Percentiles rank a stretch among this genome's conserved stretches.
Evolutionary conservation across 306 rosid genomes (phyloP).

Genomic region (Hylodesmum podocarpum): DNA sequence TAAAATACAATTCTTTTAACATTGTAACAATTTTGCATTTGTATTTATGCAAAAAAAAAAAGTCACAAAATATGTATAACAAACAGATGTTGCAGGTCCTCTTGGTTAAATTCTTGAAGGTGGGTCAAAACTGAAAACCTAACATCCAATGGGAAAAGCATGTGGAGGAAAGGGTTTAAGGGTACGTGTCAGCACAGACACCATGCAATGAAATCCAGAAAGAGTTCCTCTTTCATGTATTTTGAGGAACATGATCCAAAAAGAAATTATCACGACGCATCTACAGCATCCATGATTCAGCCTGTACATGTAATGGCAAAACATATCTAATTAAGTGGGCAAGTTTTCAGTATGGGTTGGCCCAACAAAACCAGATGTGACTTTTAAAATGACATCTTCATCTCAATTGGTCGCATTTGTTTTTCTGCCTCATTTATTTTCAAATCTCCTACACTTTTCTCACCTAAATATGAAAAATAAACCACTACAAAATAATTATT

Average conservation of each 20-base stretch:
- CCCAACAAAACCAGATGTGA: slow-evolving; percentile 7
- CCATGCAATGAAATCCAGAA: slow-evolving; percentile 5
- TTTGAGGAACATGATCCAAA: too few relatives aligned
- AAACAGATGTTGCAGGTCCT: too few relatives aligned
- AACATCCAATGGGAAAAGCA: slow-evolving; percentile 28
- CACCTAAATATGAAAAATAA: not conserved
- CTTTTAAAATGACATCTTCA: not conserved
- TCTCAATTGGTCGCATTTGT: not conserved
- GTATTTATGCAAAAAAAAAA: not conserved
- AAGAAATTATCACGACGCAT: not conserved
- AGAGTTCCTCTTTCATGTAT: slow-evolving; percentile 1
- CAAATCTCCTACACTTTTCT: not conserved
- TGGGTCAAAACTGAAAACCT: slow-evolving; percentile 12
- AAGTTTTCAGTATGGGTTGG: not conserved
- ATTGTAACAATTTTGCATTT: not conserved
- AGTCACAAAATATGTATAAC: too few relatives aligned
- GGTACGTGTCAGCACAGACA: slow-evolving; percentile 27
- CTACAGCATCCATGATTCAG: not conserved
- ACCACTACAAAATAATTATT: not conserved
- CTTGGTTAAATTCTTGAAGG: not conserved
- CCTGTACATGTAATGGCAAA: not conserved
- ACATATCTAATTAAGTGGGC: not conserved
- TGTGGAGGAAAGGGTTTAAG: slow-evolving; percentile 21
- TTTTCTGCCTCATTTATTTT: not conserved
- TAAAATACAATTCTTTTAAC: not conserved